phyloP scores from a whole-genome alignment of 768 basidiomycete species.

The Gymnopilus dilepis region DNA sequence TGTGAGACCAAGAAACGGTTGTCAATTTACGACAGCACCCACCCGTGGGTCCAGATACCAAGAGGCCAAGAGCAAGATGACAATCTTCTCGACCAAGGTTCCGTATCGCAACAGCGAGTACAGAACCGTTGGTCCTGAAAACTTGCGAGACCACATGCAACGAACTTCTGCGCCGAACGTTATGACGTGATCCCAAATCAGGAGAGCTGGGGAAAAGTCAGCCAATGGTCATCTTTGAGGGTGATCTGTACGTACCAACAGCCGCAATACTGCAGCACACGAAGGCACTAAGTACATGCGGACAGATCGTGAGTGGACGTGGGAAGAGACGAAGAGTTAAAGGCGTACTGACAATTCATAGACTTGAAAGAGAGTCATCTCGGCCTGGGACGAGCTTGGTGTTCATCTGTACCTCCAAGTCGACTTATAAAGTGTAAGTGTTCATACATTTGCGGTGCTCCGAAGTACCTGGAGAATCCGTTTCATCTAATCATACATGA shows the following conservation, averaged over 20 bases:
- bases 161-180: slow-evolving; percentile 33
- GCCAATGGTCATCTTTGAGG: neutral
- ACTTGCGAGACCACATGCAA: slow-evolving; percentile 34
- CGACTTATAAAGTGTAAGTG: neutral
- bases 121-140: slow-evolving; percentile 33
- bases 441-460: neutral
- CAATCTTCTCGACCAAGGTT: slow-evolving; percentile 35
- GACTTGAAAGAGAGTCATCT: slow-evolving; percentile 15
- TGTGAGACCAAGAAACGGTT: neutral
- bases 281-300: slow-evolving; percentile 32
- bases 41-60: slow-evolving; percentile 38
- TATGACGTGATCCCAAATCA: slow-evolving; percentile 36
- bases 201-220: slow-evolving; percentile 26
- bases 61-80: slow-evolving; percentile 36
- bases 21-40: slow-evolving; percentile 12
- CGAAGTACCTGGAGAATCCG: neutral
- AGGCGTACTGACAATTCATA: slow-evolving; percentile 18
- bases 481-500: neutral
- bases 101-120: slow-evolving; percentile 36
- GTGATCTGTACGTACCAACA: slow-evolving; percentile 23
- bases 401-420: neutral
- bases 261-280: slow-evolving; percentile 38
- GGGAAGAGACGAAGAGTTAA: neutral
- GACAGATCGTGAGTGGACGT: neutral
- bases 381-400: neutral